A percentile compares a stretch with the other conserved stretches of the same genome.
Evolutionary conservation across 257 asterid species (phyloP).

Genomic region (Leonotis leonurus): DNA sequence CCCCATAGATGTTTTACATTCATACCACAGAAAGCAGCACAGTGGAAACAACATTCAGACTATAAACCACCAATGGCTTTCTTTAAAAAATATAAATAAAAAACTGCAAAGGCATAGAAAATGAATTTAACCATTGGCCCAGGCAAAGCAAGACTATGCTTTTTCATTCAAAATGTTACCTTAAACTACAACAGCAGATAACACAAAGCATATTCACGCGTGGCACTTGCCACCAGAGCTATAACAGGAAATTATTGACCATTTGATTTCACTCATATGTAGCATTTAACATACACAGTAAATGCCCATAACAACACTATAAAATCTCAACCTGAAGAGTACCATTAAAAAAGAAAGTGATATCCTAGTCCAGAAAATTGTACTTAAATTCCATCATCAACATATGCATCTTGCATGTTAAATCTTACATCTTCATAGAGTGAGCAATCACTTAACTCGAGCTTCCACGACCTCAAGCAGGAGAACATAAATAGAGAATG

Average conservation of each 20-base stretch:
- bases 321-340: not conserved
- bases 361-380: not conserved
- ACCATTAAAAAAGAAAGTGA: not conserved
- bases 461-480: not conserved
- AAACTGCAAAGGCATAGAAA: not conserved
- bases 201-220: not conserved
- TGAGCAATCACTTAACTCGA: conserved; percentile 5
- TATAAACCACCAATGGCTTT: not conserved
- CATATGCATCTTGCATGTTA: not conserved
- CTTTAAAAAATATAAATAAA: no score
- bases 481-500: not conserved
- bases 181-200: not conserved
- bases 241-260: not conserved
- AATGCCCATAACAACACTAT: not conserved
- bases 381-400: conserved; percentile 10
- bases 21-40: not conserved
- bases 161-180: not conserved
- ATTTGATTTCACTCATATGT: not conserved
- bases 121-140: not conserved
- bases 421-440: not conserved
- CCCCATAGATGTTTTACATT: not conserved
- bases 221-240: not conserved
- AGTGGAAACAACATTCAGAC: not conserved
- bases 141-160: not conserved
- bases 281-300: not conserved